These are phyloP conservation scores for Wallacemonas sp. DNA, from an alignment of 208 protist genomes.

Conservation along the genomic window DNA sequence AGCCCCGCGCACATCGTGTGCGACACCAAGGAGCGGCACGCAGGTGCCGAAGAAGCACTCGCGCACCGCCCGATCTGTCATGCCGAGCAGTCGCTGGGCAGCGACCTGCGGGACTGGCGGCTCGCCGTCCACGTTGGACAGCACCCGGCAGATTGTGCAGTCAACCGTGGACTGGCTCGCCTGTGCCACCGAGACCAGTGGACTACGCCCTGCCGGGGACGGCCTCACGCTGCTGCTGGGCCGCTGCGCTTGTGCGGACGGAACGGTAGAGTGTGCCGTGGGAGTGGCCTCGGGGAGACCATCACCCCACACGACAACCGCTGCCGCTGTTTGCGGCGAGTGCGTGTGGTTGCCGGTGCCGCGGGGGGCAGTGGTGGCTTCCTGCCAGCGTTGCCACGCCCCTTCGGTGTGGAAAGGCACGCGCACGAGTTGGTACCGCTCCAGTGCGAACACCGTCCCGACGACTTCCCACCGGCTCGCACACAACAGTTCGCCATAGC, in stretches of 20 bases:
- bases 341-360: neutral
- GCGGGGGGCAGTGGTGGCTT: neutral
- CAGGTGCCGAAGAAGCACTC: constrained; percentile 45
- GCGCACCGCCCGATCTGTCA: constrained; percentile 21
- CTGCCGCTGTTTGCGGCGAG: neutral
- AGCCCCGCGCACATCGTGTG: constrained; percentile 23
- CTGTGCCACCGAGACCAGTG: constrained; percentile 9
- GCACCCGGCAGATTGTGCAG: constrained; percentile 8
- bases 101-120: constrained; percentile 6
- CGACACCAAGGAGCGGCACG: constrained; percentile 33
- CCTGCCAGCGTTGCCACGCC: constrained; percentile 2
- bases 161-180: constrained; percentile 5
- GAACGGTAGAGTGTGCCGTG: constrained; percentile 25
- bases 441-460: constrained; percentile 40
- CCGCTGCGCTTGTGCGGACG: constrained; percentile 11
- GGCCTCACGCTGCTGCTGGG: constrained; percentile 6
- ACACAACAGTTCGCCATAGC: constrained; percentile 13
- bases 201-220: neutral
- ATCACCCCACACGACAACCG: neutral
- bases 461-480: constrained; percentile 40
- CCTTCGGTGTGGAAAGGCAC: neutral
- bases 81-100: constrained; percentile 24
- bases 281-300: constrained; percentile 1
- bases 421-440: constrained; percentile 33
- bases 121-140: constrained; percentile 16